phyloP scores from a whole-genome alignment of 768 basidiomycete species.

The Tulasnella sp. region DNA sequence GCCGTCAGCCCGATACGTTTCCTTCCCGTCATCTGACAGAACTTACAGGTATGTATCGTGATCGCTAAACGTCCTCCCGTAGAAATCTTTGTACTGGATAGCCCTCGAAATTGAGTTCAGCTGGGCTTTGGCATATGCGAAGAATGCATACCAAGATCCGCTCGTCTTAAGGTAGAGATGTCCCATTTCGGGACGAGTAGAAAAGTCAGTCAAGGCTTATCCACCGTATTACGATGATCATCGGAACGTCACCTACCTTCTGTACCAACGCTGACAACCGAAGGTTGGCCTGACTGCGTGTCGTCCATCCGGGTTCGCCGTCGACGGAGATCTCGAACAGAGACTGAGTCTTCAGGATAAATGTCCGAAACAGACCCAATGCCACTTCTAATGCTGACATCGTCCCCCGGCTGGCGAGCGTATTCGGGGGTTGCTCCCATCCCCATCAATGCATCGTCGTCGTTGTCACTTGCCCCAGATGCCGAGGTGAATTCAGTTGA shows the following conservation, averaged over 20 bases:
- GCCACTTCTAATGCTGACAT: too few relatives aligned
- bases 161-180: not conserved
- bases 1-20: not conserved
- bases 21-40: too few relatives aligned
- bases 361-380: not conserved
- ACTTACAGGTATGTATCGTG: too few relatives aligned
- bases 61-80: not conserved
- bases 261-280: not conserved
- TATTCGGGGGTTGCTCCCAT: too few relatives aligned
- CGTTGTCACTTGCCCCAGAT: too few relatives aligned
- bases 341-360: constrained; percentile 8
- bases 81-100: not conserved
- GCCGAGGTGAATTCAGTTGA: too few relatives aligned
- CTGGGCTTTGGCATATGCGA: not conserved
- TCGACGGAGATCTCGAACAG: not conserved
- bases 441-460: too few relatives aligned
- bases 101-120: not conserved
- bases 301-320: not conserved
- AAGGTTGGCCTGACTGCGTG: not conserved
- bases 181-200: too few relatives aligned
- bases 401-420: too few relatives aligned
- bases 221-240: not conserved
- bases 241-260: not conserved
- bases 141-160: not conserved
- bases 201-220: not conserved